phyloP scores from a whole-genome alignment of 2,329 filamentous ascomycete genomes.

The Phaeoacremonium minimum region DNA sequence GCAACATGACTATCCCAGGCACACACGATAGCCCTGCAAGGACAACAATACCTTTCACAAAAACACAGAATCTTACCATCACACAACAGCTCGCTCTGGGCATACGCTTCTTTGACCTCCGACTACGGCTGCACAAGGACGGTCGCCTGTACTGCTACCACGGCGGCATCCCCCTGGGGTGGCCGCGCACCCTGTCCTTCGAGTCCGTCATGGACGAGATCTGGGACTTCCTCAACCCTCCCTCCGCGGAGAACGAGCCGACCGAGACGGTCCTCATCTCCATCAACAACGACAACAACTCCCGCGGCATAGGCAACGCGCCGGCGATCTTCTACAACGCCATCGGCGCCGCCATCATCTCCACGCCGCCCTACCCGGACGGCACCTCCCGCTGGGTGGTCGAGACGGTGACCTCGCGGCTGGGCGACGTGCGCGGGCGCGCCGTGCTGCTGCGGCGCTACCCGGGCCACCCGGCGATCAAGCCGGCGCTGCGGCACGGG shows the following conservation, averaged over 20 bases:
- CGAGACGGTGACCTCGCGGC: conserved; percentile 44
- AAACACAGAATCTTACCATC: conserved; percentile 63
- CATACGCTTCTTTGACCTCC: conserved; percentile 68
- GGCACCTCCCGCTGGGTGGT: conserved; percentile 53
- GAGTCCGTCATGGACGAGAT: conserved; percentile 55
- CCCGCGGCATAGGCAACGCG: conserved; percentile 51
- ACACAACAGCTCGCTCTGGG: conserved; percentile 64
- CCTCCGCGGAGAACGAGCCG: conserved; percentile 33
- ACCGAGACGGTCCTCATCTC: conserved; percentile 65
- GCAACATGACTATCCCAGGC: conserved; percentile 64
- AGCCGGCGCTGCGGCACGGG: conserved; percentile 21
- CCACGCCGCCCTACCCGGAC: conserved; percentile 22
- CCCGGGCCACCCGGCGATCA: conserved; percentile 33
- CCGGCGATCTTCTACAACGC: conserved; percentile 31
- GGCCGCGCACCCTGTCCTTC: conserved; percentile 58
- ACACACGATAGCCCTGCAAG: conserved; percentile 60
- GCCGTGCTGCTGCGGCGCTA: conserved; percentile 64
- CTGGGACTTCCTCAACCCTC: conserved; percentile 52
- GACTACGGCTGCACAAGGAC: conserved; percentile 32
- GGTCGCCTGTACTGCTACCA: conserved; percentile 63
- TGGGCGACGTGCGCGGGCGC: conserved; percentile 62
- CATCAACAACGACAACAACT: conserved; percentile 63
- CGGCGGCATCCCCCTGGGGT: conserved; percentile 65
- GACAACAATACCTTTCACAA: conserved; percentile 54
- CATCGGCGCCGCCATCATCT: conserved; percentile 51